Evolutionary conservation across 331 rosid genomes (phyloP), one percentile per base, ranked within the genome.

Genomic region (Erythrophleum ivorense): DNA sequence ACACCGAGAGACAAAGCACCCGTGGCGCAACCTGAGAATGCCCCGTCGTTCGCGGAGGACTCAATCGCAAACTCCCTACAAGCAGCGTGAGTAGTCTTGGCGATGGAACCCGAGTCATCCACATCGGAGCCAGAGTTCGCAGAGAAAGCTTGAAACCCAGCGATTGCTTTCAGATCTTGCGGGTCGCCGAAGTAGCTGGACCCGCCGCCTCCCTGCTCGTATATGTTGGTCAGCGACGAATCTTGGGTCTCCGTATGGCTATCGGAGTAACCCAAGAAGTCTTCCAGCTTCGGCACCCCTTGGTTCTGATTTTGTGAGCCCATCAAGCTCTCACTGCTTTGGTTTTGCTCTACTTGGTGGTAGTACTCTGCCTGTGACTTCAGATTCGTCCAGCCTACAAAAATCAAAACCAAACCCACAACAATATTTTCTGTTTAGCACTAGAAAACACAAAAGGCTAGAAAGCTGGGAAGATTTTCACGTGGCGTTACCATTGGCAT

Each of bases 101-200:
- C 91, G 16, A 92, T 86, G n/a, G 97, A 90, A 0, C 90, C 83
- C 2, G 98, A 93, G 85, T 96, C 99, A 36, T 88, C 99, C 18
- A 96, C 94, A 72, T 96, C 99, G 0, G 99, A 96, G 53, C 97
- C 99, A 21, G 99, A 96, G 95, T 92, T 95, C 2, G 88, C 76
- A 2, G 97, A 91, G 58, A 96, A 96, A 12, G 97, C 91, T 38
- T 91, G 97, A 53, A 95, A 95, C 21, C 87, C 97, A 4, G 96
- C 62, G 43, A 93, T 78, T 10, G 85, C 88, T 62, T 95, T 91
- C 75, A 91, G 97, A 84, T 93, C 97, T 73, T 92, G 94, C 4
- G 85, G 89, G 73, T 91, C 92, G 5, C 79, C 80, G 29, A 92
- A 95, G 81, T 90, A 95, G 14, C 83, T 66, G 10, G 91, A 83